These are phyloP conservation scores for Gliomastix tumulicola DNA, from an alignment of 2,329 filamentous ascomycete species.

Conservation along the genomic window DNA sequence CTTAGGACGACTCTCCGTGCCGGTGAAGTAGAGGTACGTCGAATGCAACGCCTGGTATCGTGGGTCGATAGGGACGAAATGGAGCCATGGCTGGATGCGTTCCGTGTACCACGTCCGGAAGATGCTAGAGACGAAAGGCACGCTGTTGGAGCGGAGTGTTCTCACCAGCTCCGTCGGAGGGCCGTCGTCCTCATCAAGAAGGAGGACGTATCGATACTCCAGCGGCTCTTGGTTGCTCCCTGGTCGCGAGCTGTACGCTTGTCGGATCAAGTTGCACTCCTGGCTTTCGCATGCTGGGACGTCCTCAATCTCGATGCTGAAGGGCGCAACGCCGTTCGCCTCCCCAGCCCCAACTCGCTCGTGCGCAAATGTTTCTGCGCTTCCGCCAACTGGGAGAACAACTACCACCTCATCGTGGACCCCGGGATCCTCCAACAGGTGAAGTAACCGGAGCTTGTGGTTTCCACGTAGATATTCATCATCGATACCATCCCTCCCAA, in stretches of 20 bases:
- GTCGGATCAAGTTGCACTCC: slow-evolving; percentile 19
- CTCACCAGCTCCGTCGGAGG: slow-evolving; percentile 52
- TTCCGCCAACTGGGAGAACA: slow-evolving; percentile 39
- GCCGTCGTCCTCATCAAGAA: slow-evolving; percentile 65
- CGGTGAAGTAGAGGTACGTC: slow-evolving; percentile 67
- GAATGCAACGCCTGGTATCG: slow-evolving; percentile 68
- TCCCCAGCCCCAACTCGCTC: slow-evolving; percentile 43
- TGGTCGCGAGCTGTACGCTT: slow-evolving; percentile 28
- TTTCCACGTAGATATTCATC: slow-evolving; percentile 56
- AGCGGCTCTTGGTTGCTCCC: slow-evolving; percentile 40
- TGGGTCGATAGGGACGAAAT: slow-evolving; percentile 73
- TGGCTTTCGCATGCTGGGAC: slow-evolving; percentile 46
- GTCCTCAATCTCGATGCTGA: slow-evolving; percentile 54
- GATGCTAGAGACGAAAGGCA: slow-evolving; percentile 65
- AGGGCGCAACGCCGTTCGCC: slow-evolving; percentile 44
- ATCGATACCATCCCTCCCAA: slow-evolving; percentile 38
- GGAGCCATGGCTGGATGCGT: slow-evolving; percentile 67
- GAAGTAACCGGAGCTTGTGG: slow-evolving; percentile 65
- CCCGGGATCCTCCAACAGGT: slow-evolving; percentile 56
- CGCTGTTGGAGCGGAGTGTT: slow-evolving; percentile 56
- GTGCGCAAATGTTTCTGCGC: slow-evolving; percentile 41
- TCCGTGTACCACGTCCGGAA: slow-evolving; percentile 78
- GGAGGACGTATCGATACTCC: slow-evolving; percentile 62
- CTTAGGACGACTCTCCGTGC: slow-evolving; percentile 35
- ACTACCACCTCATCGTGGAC: slow-evolving; percentile 41